Evolutionary conservation across 2,329 filamentous ascomycete species (phyloP).

Genomic region (Verticillium nubilum): DNA sequence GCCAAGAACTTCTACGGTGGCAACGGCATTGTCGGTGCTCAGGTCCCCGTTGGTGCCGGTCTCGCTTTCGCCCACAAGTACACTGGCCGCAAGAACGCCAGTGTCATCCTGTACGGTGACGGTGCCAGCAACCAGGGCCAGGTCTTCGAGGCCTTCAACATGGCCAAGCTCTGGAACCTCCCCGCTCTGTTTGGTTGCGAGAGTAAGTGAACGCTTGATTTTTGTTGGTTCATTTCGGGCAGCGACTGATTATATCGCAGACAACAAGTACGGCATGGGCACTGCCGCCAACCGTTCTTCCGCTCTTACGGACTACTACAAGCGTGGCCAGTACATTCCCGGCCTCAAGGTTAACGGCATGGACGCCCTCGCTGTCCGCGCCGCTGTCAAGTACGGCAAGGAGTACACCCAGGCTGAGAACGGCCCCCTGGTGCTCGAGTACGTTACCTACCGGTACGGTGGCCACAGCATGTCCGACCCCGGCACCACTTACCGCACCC

Average conservation of each 20-base stretch:
- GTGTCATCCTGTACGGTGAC: slow-evolving; percentile 91
- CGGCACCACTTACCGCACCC: slow-evolving; percentile 97
- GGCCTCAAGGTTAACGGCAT: slow-evolving; percentile 99
- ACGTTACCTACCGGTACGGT: slow-evolving; percentile 98
- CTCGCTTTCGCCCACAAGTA: slow-evolving; percentile 98
- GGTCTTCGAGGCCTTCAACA: slow-evolving; percentile 99
- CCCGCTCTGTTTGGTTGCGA: slow-evolving; percentile 96
- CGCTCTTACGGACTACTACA: slow-evolving; percentile 98
- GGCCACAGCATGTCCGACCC: slow-evolving; percentile 99
- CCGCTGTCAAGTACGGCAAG: slow-evolving; percentile 90
- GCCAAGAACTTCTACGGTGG: slow-evolving; percentile 95
- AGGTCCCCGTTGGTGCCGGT: slow-evolving; percentile 95
- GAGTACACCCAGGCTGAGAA: slow-evolving; percentile 78
- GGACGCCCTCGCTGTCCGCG: slow-evolving; percentile 97
- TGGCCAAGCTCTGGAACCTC: slow-evolving; percentile 98
- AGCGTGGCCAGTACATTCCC: slow-evolving; percentile 99
- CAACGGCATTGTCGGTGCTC: slow-evolving; percentile 97
- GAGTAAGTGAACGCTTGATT: slow-evolving; percentile 76
- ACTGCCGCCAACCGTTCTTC: slow-evolving; percentile 91
- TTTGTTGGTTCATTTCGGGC: background rate
- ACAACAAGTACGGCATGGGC: slow-evolving; percentile 99
- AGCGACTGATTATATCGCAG: slow-evolving; percentile 41
- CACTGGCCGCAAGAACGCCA: slow-evolving; percentile 77
- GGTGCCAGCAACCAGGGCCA: slow-evolving; percentile 99
- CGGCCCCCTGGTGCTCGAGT: slow-evolving; percentile 94